Evolutionary conservation across 352 stramenopile species (phyloP).

Genomic region (Blastocystis sp.): DNA sequence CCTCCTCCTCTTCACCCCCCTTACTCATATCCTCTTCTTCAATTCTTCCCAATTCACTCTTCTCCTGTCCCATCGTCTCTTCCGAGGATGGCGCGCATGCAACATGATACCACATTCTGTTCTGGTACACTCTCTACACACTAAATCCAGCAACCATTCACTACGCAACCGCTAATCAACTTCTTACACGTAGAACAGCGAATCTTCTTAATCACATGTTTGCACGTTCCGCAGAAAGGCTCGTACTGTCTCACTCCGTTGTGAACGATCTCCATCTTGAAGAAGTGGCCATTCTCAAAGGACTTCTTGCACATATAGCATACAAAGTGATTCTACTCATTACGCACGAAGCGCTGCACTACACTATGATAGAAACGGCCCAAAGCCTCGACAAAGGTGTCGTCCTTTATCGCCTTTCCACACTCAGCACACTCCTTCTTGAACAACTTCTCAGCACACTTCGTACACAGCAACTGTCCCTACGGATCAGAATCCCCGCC

Average conservation of each 20-base stretch:
- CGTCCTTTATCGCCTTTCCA: background rate
- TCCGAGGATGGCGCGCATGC: background rate
- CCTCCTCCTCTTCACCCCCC: background rate
- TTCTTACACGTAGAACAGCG: conserved; percentile 3
- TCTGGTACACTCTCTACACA: conserved; percentile 43
- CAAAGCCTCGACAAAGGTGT: conserved; percentile 47
- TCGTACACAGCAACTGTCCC: conserved; percentile 2
- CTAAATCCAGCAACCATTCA: background rate
- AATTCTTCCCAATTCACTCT: background rate
- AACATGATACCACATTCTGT: conserved; percentile 34
- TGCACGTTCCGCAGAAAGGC: conserved; percentile 19
- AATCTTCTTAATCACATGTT: conserved; percentile 3
- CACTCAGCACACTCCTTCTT: conserved; percentile 25
- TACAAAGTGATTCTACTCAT: conserved; percentile 58
- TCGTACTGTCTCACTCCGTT: background rate
- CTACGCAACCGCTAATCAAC: conserved; percentile 32
- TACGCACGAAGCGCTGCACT: background rate
- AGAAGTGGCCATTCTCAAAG: conserved; percentile 5
- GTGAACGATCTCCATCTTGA: conserved; percentile 33
- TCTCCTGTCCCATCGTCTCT: background rate
- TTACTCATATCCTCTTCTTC: too few relatives aligned
- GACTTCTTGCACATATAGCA: conserved; percentile 60
- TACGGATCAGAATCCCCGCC: background rate
- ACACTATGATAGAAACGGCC: conserved; percentile 51
- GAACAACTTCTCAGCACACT: background rate